A percentile compares a stretch with the other conserved stretches of the same genome.
phyloP scores from a whole-genome alignment of 1,284 basidiomycete genomes.

The Stygiomarasmius scandens region DNA sequence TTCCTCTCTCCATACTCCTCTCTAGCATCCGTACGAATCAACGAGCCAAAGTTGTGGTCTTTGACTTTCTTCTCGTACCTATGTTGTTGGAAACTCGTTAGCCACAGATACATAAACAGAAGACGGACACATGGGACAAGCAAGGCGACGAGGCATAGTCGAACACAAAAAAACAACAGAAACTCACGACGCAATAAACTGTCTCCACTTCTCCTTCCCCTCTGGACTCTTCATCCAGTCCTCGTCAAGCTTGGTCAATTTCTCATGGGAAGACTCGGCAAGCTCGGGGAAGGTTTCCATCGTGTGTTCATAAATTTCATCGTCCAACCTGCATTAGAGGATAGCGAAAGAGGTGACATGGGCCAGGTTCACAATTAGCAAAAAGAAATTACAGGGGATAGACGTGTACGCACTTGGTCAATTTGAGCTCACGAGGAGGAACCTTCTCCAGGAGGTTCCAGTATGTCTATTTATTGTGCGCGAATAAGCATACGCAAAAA shows the following conservation, averaged over 20 bases:
- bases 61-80: conserved; percentile 87
- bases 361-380: too few species aligned
- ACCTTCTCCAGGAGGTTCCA: conserved; percentile 93
- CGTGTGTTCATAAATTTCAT: conserved; percentile 87
- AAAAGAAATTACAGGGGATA: not conserved
- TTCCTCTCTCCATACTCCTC: conserved; percentile 92
- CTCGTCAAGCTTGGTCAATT: conserved; percentile 82
- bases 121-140: not conserved
- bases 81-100: not conserved
- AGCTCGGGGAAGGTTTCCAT: conserved; percentile 86
- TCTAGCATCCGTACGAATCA: conserved; percentile 83
- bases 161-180: too few species aligned
- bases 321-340: conserved; percentile 70
- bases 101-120: not conserved
- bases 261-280: conserved; percentile 61
- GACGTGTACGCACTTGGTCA: conserved; percentile 80
- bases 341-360: too few species aligned
- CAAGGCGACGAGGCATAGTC: too few species aligned
- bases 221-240: conserved; percentile 91
- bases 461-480: conserved; percentile 71
- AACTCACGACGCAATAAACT: conserved; percentile 84
- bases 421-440: conserved; percentile 71
- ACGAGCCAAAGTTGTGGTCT: conserved; percentile 97
- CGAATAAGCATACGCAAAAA: conserved; percentile 3
- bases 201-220: conserved; percentile 93